These are phyloP conservation scores for Paraphaeosphaeria minitans DNA, from an alignment of 2,329 filamentous ascomycete species.

Conservation along the genomic window DNA sequence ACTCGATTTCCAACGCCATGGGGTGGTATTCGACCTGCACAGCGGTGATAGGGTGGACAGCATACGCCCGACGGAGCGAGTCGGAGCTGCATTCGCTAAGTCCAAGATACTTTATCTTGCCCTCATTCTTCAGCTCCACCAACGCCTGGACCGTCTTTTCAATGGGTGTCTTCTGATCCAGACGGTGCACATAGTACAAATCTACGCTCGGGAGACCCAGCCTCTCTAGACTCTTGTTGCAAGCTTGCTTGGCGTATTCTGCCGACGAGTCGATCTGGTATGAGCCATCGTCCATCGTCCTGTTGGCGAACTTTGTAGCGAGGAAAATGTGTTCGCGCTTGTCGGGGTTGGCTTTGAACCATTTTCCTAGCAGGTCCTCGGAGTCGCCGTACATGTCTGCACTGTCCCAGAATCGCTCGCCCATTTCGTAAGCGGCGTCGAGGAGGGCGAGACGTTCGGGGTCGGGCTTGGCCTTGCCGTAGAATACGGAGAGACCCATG, in stretches of 20 bases:
- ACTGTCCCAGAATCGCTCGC: constrained; percentile 45
- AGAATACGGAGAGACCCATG: constrained; percentile 56
- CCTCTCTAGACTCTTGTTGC: constrained; percentile 47
- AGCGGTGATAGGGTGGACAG: constrained; percentile 54
- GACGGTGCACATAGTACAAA: constrained; percentile 52
- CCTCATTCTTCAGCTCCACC: constrained; percentile 61
- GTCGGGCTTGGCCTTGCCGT: constrained; percentile 53
- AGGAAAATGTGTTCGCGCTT: constrained; percentile 56
- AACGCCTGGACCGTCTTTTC: constrained; percentile 57
- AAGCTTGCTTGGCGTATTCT: constrained; percentile 49
- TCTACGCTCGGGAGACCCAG: constrained; percentile 52
- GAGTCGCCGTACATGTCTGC: constrained; percentile 42
- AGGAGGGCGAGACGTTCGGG: constrained; percentile 57
- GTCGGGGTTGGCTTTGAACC: constrained; percentile 46
- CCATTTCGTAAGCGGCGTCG: constrained; percentile 55
- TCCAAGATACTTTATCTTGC: constrained; percentile 57
- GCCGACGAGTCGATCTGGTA: constrained; percentile 45
- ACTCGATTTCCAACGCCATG: constrained; percentile 56
- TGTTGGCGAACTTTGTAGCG: constrained; percentile 47
- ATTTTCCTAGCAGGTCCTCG: constrained; percentile 42
- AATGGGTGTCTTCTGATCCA: constrained; percentile 52
- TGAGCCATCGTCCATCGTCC: constrained; percentile 57
- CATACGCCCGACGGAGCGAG: constrained; percentile 56
- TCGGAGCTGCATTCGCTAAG: constrained; percentile 52
- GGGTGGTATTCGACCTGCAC: constrained; percentile 59